phyloP scores from a whole-genome alignment of 352 stramenopile genomes.

The Phytophthora pseudosyringae region DNA sequence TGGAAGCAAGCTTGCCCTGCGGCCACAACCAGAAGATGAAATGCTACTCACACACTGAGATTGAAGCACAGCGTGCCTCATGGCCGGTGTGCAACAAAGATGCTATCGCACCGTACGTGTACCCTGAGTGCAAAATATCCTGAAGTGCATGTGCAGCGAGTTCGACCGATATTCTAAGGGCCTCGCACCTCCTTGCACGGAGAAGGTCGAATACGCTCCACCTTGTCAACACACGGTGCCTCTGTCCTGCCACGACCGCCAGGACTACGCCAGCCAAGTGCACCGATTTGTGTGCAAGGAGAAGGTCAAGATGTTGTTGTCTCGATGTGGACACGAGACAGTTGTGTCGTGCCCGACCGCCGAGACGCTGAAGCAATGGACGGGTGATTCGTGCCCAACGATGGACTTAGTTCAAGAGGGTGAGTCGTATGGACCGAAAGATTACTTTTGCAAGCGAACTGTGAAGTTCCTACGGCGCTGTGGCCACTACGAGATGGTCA shows the following conservation, averaged over 20 bases:
- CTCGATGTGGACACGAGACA: conserved; percentile 71
- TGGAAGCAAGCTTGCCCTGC: conserved; percentile 72
- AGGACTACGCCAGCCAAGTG: conserved; percentile 31
- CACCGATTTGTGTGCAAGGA: conserved; percentile 60
- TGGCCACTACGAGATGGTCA: conserved; percentile 57
- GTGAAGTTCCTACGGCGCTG: conserved; percentile 73
- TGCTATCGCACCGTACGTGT: conserved; percentile 68
- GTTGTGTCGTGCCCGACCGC: conserved; percentile 56
- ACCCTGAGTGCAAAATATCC: conserved; percentile 71
- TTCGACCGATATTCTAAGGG: conserved; percentile 58
- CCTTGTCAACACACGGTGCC: conserved; percentile 66
- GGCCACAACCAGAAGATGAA: conserved; percentile 60
- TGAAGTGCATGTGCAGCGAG: conserved; percentile 69
- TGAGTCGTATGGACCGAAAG: conserved; percentile 63
- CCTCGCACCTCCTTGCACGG: conserved; percentile 50
- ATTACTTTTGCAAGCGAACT: conserved; percentile 65
- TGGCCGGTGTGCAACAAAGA: conserved; percentile 70
- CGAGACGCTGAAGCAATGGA: conserved; percentile 56
- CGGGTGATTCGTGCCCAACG: conserved; percentile 36
- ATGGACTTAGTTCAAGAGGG: conserved; percentile 66
- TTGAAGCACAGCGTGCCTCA: conserved; percentile 32
- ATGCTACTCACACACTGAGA: conserved; percentile 53
- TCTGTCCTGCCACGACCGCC: conserved; percentile 68
- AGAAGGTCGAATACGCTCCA: conserved; percentile 69
- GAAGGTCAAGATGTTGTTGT: conserved; percentile 55